Base-by-base conservation (phyloP, 306 rosid species). In the Prunus campanulata region DNA sequence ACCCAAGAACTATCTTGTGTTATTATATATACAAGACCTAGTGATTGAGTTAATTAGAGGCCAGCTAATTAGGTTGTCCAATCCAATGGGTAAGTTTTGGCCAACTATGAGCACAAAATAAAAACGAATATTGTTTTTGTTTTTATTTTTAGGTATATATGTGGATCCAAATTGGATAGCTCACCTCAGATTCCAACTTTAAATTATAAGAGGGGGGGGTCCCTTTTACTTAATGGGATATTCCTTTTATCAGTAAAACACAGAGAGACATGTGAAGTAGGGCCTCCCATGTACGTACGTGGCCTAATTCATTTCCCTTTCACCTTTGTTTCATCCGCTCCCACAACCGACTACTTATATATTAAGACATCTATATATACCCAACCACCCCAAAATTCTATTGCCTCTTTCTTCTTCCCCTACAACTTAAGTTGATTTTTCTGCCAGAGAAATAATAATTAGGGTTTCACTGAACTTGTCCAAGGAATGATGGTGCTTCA, bases 171-270 rank as follows among this genome's bases (percentile, higher is more conserved):
- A 57, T 15, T 49, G 39, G 63, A 61, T 69, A 52, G 81, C 51
- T 78, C 74, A 80, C 83, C 79, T 74, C 76, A 76, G 84, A 78
- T 86, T 88, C 90, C 85, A 79, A 66, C 71, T 74, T 66, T 64
- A 51, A 62, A 81, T 79, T 77, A 60, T 39, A 18, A 48, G 29
- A 15, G 51, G 12, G 66, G 66, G 51, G 74, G 30, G 18, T 24
- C n/a, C 46, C 6, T 24, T 18, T 62, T 46, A 14, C 61, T 25
- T 51, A 60, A 52, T 74, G 68, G 86, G 55, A 83, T 71, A 76
- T 84, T 71, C 84, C 35, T 66, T 76, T 25, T 42, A 59, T 57
- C 68, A 49, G 51, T 22, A 71, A 6, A 52, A 27, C 47, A 61
- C 20, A 48, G 11, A 6, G 46, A 47, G 74, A 62, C 55, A 71